Evolutionary conservation across 1,139 yeast species (phyloP), one percentile per base, ranked within the genome.

Genomic region (Zygoascus sp.): DNA sequence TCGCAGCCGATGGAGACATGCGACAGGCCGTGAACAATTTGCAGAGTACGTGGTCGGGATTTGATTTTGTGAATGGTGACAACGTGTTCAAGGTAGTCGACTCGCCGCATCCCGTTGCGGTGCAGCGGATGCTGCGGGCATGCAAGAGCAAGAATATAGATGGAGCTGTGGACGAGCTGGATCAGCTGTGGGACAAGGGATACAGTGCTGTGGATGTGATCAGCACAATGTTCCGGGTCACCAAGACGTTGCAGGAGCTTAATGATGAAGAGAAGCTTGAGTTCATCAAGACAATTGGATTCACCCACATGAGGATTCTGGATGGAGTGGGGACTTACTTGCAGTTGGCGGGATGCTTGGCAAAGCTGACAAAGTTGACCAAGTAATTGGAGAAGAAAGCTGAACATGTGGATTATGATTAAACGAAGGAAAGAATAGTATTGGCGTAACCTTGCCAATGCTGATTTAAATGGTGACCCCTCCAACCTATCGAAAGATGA

Each of bases 1-100:
- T 92, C 68, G 84, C 97, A 0, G 95, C 97, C 0, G 99, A 92
- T 64, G 98, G 98, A 49, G 99, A 92, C 63, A 92, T 94, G 98
- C 79, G 99, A 67, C 98, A 92, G 65, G 98, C 98, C 0, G 78
- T 94, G 45, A 94, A 94, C 61, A 92, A 92, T 64, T 65, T 92
- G 50, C 98, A 92, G 62, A 83, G 95, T 62, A 89, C 97, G 0
- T 94, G 83, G 23, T 89, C 96, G 1, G 98, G 98, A 1, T 90
- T 90, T 67, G 92, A 87, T 1, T 76, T 86, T 53, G 97, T 92
- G 13, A 85, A 81, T 59, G 92, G 89, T 45, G 86, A 86, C 36
- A 92, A 90, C 61, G 98, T 92, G 17, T 92, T 89, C 72, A 88
- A 86, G 63, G 87, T 92, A 51, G 98, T 92, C 2, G 99, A 92